Evolutionary conservation across 129 eudicot species (phyloP).

Genomic region (Tagetes patula): DNA sequence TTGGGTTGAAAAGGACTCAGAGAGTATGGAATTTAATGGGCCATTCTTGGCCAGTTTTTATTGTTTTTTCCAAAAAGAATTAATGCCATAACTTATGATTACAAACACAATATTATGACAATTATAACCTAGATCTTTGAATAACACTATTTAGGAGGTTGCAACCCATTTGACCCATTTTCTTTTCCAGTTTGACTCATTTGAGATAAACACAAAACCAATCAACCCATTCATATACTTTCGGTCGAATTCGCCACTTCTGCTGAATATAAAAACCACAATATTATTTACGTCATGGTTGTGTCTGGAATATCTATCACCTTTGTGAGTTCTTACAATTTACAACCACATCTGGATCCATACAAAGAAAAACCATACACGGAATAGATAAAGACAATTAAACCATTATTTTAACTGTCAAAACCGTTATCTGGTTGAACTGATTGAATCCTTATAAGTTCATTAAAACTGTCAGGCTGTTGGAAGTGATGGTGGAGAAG

Average conservation of each 20-base stretch:
- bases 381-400: background rate
- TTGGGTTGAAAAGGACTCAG: background rate
- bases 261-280: background rate
- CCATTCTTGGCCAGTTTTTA: background rate
- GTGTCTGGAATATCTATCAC: background rate
- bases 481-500: conserved; percentile 48
- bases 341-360: background rate
- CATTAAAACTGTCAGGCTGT: conserved; percentile 34
- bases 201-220: no score
- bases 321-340: background rate
- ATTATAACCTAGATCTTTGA: background rate
- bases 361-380: background rate
- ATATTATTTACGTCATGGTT: background rate
- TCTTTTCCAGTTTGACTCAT: background rate
- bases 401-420: background rate
- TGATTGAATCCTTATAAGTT: background rate
- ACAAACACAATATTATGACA: background rate
- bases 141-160: background rate
- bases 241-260: background rate
- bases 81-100: background rate
- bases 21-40: background rate
- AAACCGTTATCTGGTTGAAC: background rate
- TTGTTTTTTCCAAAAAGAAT: background rate
- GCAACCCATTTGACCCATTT: background rate
- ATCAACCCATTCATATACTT: background rate